Evolutionary conservation across 306 rosid genomes (phyloP).

Genomic region (Dryas alaskensis): DNA sequence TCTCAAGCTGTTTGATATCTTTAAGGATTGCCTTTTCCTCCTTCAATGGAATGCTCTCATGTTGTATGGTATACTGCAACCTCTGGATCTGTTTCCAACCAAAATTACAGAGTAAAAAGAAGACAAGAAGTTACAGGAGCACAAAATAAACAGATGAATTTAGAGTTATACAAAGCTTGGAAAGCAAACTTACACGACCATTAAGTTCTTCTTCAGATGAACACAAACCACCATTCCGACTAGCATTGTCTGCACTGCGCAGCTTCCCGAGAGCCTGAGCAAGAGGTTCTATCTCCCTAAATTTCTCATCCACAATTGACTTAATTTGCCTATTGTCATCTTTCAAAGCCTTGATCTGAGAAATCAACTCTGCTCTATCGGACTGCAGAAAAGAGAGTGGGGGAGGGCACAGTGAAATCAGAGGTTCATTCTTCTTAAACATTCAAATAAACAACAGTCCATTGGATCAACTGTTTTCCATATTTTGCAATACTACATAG

Average conservation of each 20-base stretch:
- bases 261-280: slow-evolving; percentile 88
- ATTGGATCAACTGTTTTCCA: background rate
- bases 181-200: slow-evolving; percentile 45
- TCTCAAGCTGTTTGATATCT: slow-evolving; percentile 92
- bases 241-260: slow-evolving; percentile 63
- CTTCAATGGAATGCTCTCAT: slow-evolving; percentile 82
- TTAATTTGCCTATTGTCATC: slow-evolving; percentile 63
- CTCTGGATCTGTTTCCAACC: slow-evolving; percentile 63
- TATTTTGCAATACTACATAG: background rate
- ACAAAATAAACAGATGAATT: slow-evolving; percentile 16
- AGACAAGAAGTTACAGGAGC: slow-evolving; percentile 5
- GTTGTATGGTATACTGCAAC: slow-evolving; percentile 83
- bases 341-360: slow-evolving; percentile 75
- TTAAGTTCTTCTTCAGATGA: slow-evolving; percentile 95
- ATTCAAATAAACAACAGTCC: background rate
- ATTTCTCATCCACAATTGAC: slow-evolving; percentile 66
- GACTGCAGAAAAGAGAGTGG: slow-evolving; percentile 45
- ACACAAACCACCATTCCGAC: slow-evolving; percentile 65
- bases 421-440: background rate
- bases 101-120: slow-evolving; percentile 18
- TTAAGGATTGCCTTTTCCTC: slow-evolving; percentile 91
- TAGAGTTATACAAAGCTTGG: slow-evolving; percentile 20
- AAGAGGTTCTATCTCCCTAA: slow-evolving; percentile 80
- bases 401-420: slow-evolving; percentile 11
- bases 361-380: slow-evolving; percentile 63